Percentiles rank a stretch among this genome's conserved stretches.
These are phyloP conservation scores for Eimeria zaria DNA, from an alignment of 169 alveolate genomes.

Conservation along the genomic window DNA sequence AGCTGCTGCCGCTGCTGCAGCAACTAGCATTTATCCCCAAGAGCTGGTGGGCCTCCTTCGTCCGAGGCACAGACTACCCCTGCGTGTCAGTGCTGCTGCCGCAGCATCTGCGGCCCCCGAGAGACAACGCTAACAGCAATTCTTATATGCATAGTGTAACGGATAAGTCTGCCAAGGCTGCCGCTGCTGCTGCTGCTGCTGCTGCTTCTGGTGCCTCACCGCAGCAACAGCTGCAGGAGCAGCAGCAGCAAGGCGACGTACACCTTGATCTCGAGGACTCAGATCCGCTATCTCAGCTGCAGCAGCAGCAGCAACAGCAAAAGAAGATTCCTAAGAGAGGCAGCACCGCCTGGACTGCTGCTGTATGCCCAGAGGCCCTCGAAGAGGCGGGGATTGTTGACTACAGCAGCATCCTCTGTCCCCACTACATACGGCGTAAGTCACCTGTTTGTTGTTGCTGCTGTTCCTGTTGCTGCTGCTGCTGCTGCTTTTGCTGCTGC, in stretches of 20 bases:
- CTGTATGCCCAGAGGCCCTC: constrained; percentile 38
- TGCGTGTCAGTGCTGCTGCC: constrained; percentile 60
- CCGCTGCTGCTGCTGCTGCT: background rate
- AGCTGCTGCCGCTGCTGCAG: constrained; percentile 67
- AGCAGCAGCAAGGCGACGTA: constrained; percentile 2
- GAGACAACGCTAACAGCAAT: constrained; percentile 64
- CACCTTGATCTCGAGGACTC: background rate
- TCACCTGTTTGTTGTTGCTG: background rate
- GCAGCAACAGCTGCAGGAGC: constrained; percentile 24
- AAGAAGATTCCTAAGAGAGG: constrained; percentile 42
- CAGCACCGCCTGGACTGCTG: constrained; percentile 64
- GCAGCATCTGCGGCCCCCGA: constrained; percentile 18
- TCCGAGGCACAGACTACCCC: constrained; percentile 74
- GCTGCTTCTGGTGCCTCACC: no score
- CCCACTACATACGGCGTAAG: constrained; percentile 66
- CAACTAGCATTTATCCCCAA: constrained; percentile 72
- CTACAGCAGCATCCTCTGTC: constrained; percentile 79
- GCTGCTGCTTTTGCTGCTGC: background rate
- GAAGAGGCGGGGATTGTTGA: constrained; percentile 66
- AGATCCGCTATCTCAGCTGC: background rate
- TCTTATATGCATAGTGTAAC: constrained; percentile 9
- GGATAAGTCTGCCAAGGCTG: constrained; percentile 23
- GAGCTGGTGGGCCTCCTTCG: constrained; percentile 72
- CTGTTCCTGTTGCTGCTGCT: background rate
- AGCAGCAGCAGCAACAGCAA: constrained; percentile 55